phyloP scores from a whole-genome alignment of 75 land plant species.

The Ceratopteris richardii region DNA sequence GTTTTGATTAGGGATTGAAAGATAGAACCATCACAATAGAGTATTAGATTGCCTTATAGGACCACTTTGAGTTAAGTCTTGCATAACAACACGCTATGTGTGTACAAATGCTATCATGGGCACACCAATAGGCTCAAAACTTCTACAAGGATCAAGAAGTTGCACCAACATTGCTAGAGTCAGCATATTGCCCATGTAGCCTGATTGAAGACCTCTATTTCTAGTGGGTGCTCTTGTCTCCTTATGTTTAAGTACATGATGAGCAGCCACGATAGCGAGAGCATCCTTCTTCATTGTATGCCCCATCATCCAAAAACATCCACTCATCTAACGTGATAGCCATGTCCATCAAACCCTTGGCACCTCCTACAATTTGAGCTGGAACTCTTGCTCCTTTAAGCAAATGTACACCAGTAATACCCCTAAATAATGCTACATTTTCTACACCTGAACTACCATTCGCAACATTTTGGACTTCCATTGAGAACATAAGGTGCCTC shows the following conservation, averaged over 20 bases:
- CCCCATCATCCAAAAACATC: constrained; percentile 17
- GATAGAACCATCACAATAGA: too few species aligned
- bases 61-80: too few species aligned
- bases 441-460: background rate
- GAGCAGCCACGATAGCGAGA: constrained; percentile 8
- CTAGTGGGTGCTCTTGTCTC: background rate
- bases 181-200: constrained; percentile 12
- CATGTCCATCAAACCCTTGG: constrained; percentile 15
- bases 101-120: constrained; percentile 30
- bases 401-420: constrained; percentile 1
- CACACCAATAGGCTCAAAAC: constrained; percentile 22
- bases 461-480: constrained; percentile 7
- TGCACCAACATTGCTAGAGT: constrained; percentile 27
- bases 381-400: background rate
- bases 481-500: constrained; percentile 15
- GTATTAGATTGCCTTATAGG: too few species aligned
- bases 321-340: constrained; percentile 21
- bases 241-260: constrained; percentile 1
- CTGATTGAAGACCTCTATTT: background rate
- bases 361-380: constrained; percentile 5
- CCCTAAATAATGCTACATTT: constrained; percentile 2
- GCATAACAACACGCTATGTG: constrained; percentile 10
- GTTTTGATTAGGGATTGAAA: too few species aligned
- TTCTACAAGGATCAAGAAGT: constrained; percentile 20
- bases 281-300: constrained; percentile 6